Base-by-base conservation (phyloP, 2,329 filamentous ascomycete species). In the Trichoderma semiorbis region DNA sequence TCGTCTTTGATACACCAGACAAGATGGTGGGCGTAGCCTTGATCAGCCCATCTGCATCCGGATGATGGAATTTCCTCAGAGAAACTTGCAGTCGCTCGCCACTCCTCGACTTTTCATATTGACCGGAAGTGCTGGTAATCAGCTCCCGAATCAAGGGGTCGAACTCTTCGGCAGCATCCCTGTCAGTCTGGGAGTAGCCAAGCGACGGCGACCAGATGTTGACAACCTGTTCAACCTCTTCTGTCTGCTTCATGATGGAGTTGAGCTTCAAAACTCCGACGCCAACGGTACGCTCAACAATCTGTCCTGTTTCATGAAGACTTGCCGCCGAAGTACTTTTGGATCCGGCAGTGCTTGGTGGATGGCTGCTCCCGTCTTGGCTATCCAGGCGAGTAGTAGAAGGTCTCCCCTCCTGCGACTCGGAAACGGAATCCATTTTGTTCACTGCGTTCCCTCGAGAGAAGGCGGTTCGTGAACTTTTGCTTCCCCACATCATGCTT, bases 11-110 rank as follows among this genome's bases (percentile, higher is more conserved):
- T 72, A 98, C 89, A 66, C 92, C 91, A 65, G 97, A 92, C 16
- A 99, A 88, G 16, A 97, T 83, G 0, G 95, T 98, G 0, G 96
- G 96, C 3, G 94, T 97, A 62, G 92, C 90, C 77, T 92, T 93
- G 78, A 98, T 92, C 53, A 99, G 87, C 0, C 84, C 85, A 75
- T 97, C 94, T 1, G 94, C 90, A 76, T 98, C 94, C 1, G 89
- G 85, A 76, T 92, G 88, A 43, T 90, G 87, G 79, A 98, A 98
- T 1, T 92, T 87, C 75, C 91, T 92, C 16, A 98, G 83, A 73
- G 93, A 92, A 1, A 98, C 84, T 75, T 95, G 92, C 7, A 98
- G 83, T 32, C 93, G 89, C 77, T 95, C 94, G 28, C 93, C 90
- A 69, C 88, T 87, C 69, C 86, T 84, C 26, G 92, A 93, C 77